phyloP scores from a whole-genome alignment of 2,329 filamentous ascomycete genomes.

The Ophiognomonia clavigignenti-juglandacearum region DNA sequence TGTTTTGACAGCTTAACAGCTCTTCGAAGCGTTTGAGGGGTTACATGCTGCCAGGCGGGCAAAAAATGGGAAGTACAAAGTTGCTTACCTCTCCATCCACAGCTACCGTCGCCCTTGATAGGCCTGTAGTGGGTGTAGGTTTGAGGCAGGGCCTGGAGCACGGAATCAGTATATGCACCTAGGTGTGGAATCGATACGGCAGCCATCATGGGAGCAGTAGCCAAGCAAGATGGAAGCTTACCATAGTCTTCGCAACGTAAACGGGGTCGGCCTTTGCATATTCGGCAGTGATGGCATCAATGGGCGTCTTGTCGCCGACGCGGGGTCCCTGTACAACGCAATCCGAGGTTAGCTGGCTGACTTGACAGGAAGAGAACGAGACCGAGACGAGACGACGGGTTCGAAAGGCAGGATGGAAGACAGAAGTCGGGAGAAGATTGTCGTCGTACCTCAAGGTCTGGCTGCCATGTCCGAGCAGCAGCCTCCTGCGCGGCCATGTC shows the following conservation, averaged over 20 bases:
- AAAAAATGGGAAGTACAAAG: neutral
- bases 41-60: too few species aligned
- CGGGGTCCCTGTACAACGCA: constrained; percentile 62
- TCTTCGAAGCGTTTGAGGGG: too few species aligned
- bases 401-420: neutral
- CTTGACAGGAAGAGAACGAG: constrained; percentile 9
- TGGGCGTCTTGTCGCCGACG: constrained; percentile 74
- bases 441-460: constrained; percentile 48
- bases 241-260: constrained; percentile 82
- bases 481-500: constrained; percentile 56
- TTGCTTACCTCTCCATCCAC: constrained; percentile 89
- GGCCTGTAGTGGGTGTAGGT: constrained; percentile 85
- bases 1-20: too few species aligned
- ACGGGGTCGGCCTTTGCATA: constrained; percentile 84
- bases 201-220: neutral
- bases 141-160: constrained; percentile 66
- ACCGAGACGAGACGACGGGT: constrained; percentile 3
- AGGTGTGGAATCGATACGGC: neutral
- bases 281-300: constrained; percentile 72
- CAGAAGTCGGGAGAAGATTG: too few species aligned
- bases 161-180: neutral
- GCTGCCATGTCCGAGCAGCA: constrained; percentile 54
- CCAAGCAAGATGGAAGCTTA: constrained; percentile 39
- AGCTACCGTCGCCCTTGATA: constrained; percentile 89
- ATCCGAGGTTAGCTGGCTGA: constrained; percentile 22